Base-by-base conservation (phyloP, 2,329 filamentous ascomycete species). In the Alternaria sp. region DNA sequence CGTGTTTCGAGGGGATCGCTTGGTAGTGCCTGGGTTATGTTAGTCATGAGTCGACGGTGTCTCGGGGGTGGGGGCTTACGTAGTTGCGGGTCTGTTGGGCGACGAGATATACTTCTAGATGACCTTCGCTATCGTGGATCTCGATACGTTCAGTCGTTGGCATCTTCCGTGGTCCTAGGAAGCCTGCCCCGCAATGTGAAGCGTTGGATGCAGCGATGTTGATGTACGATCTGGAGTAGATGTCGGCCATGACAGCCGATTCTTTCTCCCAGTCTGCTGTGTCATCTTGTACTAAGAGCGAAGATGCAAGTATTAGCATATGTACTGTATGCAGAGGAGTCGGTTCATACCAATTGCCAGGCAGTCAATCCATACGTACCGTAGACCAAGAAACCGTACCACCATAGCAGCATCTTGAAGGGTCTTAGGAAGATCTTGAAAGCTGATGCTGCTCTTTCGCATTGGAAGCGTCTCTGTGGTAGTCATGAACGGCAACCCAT, bases 221-320 rank as follows among this genome's bases (percentile, higher is more conserved):
- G 6, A 63, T 44, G 41, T 55, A 28, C 3, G 60, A 57, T 9
- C 46, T 5, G 1, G 50, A 30, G 20, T 64, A 64, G 11, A 64
- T 55, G 43, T 61, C 53, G 7, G 58, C 53, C 62, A 64, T 64
- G 3, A 43, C 45, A n/a, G 62, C 58, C 5, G 53, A 54, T 51
- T 64, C 62, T 26, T 30, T 28, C 11, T 61, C 62, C 62, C 62
- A 64, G 53, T 64, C 62, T 11, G 20, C 49, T 9, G 45, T 51
- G 18, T 64, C 62, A 33, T 64, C 54, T 45, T 64, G 62, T 30
- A 61, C 45, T 50, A 33, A 54, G 23, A 30, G 53, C 12, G 7
- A n/a, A 1, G 1, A 1, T 14, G 3, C 1, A 11, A 37, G 9
- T 1, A 2, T 53, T 4, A 53, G 49, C 11, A 18, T 11, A 37